Percentiles rank a stretch among this genome's conserved stretches.
Conservation (phyloP, 345 rosid genomes). For the Bruguiera sexangula region DNA sequence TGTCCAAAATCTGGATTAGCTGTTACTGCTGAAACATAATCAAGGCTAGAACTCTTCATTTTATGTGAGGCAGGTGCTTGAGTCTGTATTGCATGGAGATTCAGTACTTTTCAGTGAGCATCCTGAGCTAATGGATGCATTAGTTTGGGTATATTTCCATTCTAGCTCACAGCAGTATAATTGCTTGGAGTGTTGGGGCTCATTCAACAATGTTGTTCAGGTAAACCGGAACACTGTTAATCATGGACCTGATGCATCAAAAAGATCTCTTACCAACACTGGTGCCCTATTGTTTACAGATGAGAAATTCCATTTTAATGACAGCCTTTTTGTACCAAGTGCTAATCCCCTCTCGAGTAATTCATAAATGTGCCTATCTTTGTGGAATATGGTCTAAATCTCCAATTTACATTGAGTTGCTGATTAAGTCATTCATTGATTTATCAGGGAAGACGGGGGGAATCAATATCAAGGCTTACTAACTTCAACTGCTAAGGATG, state of each 20-base stretch:
- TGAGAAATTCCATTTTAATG: background rate
- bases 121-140: constrained; percentile 65
- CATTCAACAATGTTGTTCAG: constrained; percentile 70
- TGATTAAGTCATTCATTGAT: background rate
- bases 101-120: constrained; percentile 57
- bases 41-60: constrained; percentile 4
- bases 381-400: no score
- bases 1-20: background rate
- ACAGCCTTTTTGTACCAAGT: background rate
- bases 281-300: background rate
- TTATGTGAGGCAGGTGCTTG: constrained; percentile 52
- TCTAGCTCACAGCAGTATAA: constrained; percentile 67
- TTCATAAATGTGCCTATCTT: background rate
- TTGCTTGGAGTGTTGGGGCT: constrained; percentile 79
- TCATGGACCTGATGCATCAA: background rate
- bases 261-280: background rate
- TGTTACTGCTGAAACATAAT: background rate
- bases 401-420: no score
- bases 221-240: constrained; percentile 23
- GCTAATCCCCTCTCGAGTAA: background rate
- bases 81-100: constrained; percentile 80
- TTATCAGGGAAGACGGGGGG: constrained; percentile 48
- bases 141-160: constrained; percentile 83
- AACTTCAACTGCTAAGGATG: constrained; percentile 27
- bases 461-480: constrained; percentile 42